A percentile compares a stretch with the other conserved stretches of the same genome.
Conservation (phyloP, 2,329 filamentous ascomycete genomes). For the Colletotrichum tanaceti region DNA sequence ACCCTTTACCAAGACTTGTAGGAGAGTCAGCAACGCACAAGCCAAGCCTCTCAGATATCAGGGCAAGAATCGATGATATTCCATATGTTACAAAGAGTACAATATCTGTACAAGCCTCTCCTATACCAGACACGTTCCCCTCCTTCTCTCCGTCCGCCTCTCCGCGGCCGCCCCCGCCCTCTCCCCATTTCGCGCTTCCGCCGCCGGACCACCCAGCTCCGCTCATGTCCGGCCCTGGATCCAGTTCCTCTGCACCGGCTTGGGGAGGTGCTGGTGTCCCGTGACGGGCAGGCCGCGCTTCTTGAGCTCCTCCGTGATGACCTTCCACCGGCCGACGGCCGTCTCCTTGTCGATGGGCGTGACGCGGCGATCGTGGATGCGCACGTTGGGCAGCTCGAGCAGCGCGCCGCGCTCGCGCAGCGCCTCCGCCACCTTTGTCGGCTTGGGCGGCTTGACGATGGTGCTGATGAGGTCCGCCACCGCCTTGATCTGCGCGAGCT, state of each 20-base stretch:
- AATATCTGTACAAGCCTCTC: constrained; percentile 41
- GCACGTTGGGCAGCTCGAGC: constrained; percentile 74
- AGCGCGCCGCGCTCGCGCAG: constrained; percentile 63
- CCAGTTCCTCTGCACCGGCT: constrained; percentile 58
- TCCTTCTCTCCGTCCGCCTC: neutral
- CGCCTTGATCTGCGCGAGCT: constrained; percentile 67
- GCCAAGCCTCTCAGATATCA: neutral
- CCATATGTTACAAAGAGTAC: constrained; percentile 42
- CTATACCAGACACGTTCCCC: constrained; percentile 30
- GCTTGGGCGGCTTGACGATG: constrained; percentile 65
- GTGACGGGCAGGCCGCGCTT: constrained; percentile 70
- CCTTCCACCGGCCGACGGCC: constrained; percentile 80
- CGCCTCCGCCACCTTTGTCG: constrained; percentile 71
- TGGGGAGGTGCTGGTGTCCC: constrained; percentile 55
- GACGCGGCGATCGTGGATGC: constrained; percentile 71
- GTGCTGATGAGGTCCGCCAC: constrained; percentile 66
- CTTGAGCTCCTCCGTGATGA: constrained; percentile 77
- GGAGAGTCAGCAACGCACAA: no score
- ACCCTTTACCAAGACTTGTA: no score
- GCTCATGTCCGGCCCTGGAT: constrained; percentile 53
- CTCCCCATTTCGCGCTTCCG: neutral
- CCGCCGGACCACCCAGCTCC: neutral
- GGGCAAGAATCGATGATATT: constrained; percentile 36
- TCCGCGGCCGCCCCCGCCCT: neutral
- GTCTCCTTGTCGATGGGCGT: constrained; percentile 79